Evolutionary conservation across 2,329 filamentous ascomycete genomes (phyloP).

Genomic region (Fusarium sulawesiense): DNA sequence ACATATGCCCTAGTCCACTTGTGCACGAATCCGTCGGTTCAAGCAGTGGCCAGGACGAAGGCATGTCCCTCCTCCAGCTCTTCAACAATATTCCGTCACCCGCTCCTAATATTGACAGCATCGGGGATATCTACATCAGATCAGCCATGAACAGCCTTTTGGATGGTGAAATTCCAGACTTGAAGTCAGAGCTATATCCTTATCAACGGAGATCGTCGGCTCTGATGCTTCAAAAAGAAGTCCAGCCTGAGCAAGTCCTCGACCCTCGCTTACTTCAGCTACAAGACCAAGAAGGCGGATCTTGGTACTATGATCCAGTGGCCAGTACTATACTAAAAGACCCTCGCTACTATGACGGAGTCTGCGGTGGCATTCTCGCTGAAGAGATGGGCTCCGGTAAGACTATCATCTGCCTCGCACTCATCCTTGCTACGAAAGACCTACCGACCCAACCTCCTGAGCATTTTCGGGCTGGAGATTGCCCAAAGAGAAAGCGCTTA

Average conservation of each 20-base stretch:
- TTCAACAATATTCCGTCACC: slow-evolving; percentile 82
- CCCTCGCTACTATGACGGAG: slow-evolving; percentile 78
- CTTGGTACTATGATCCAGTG: slow-evolving; percentile 78
- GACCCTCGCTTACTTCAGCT: slow-evolving; percentile 78
- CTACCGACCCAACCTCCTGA: slow-evolving; percentile 75
- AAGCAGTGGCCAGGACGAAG: slow-evolving; percentile 51
- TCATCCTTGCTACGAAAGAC: slow-evolving; percentile 80
- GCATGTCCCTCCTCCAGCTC: slow-evolving; percentile 71
- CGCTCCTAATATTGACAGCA: slow-evolving; percentile 61
- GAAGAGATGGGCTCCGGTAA: slow-evolving; percentile 89
- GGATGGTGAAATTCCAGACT: slow-evolving; percentile 62
- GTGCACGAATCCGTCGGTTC: slow-evolving; percentile 2
- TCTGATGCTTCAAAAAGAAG: slow-evolving; percentile 85
- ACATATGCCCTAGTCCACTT: slow-evolving; percentile 9
- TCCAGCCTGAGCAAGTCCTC: slow-evolving; percentile 69
- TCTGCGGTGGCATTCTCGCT: slow-evolving; percentile 80
- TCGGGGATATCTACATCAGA: slow-evolving; percentile 63
- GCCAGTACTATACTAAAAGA: slow-evolving; percentile 70
- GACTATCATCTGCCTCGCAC: slow-evolving; percentile 83
- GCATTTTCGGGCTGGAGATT: slow-evolving; percentile 60
- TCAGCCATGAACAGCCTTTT: slow-evolving; percentile 68
- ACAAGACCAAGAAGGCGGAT: slow-evolving; percentile 67
- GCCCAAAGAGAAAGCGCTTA: slow-evolving; percentile 57
- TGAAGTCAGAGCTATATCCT: slow-evolving; percentile 75
- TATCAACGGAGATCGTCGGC: slow-evolving; percentile 86